phyloP scores from a whole-genome alignment of 2,329 filamentous ascomycete genomes.

The Fusarium solani-melongenae region DNA sequence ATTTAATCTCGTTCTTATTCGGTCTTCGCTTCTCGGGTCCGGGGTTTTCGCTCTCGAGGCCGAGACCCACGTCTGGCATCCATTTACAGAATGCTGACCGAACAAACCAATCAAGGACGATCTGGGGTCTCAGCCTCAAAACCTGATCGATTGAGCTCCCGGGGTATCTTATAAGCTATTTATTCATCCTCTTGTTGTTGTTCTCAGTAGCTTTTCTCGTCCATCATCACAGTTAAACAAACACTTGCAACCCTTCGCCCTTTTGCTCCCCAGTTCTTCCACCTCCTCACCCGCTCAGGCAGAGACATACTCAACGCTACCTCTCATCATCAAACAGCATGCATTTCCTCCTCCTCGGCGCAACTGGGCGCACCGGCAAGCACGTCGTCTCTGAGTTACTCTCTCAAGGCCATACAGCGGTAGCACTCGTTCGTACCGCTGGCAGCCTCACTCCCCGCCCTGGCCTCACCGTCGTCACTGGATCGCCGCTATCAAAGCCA shows the following conservation, averaged over 20 bases:
- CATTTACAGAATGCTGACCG: not conserved
- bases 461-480: slow-evolving; percentile 47
- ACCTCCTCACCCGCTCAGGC: not conserved
- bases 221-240: not conserved
- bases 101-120: not conserved
- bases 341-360: slow-evolving; percentile 57
- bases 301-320: not conserved
- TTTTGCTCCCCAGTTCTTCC: not conserved
- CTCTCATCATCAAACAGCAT: slow-evolving; percentile 38
- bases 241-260: not conserved
- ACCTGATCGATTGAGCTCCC: not conserved
- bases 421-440: slow-evolving; percentile 52
- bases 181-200: not conserved
- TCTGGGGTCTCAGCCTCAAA: not conserved
- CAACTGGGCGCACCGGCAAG: slow-evolving; percentile 56
- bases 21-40: not conserved
- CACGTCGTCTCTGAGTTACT: slow-evolving; percentile 54
- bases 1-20: not conserved
- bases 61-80: not conserved
- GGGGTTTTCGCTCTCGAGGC: not conserved
- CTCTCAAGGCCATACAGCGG: slow-evolving; percentile 50
- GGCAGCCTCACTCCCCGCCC: slow-evolving; percentile 22
- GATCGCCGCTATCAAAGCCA: slow-evolving; percentile 49
- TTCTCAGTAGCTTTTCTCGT: not conserved
- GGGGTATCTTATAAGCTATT: not conserved